Evolutionary conservation across 352 stramenopile genomes (phyloP), one percentile per base, ranked within the genome.

Genomic region (Saprolegnia diclina): DNA sequence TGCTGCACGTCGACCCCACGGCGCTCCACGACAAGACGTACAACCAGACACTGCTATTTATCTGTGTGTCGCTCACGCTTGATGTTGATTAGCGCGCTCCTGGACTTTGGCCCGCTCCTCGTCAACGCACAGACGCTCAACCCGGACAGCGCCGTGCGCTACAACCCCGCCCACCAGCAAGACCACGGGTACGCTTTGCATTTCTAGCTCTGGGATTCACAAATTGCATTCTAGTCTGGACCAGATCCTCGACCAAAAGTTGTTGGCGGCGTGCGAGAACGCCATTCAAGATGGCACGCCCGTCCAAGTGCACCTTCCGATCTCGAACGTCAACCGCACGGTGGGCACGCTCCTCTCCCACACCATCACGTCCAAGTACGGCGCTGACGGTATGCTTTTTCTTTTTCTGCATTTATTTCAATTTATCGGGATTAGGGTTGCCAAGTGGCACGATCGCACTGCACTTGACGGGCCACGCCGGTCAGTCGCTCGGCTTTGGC

Each of bases 311-410:
- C 65, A 89, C 67, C 80, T 81, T 44, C 73, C 77, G 19, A 90
- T 94, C 54, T 93, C 86, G 18, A 98, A 99, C 74, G 67, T 98
- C 44, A 91, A 98, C 77, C 90, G 96, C 53, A 98, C 95, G 19
- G 80, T 96, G 14, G 94, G 95, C 40, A 97, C 95, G 13, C 98
- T 98, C 75, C 79, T 99, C 64, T 97, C 88, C 0, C 96, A 98
- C 66, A 82, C 96, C 63, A 89, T 99, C 26, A 97, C 92, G 61
- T 97, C 92, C 71, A 82, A 83, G 64, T 97, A 96, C 79, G 94
- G 94, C 40, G 88, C 80, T 11, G 78, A 91, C 1, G 95, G 81
- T 71, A 52, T 13, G 13, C 50, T 26, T 5, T 6, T 35, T 64
- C 11, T 38, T 52, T 29, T 18, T 16, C 0, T 0, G 32, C 35